Conservation (phyloP, 345 rosid species). For the Dimocarpus longan region DNA sequence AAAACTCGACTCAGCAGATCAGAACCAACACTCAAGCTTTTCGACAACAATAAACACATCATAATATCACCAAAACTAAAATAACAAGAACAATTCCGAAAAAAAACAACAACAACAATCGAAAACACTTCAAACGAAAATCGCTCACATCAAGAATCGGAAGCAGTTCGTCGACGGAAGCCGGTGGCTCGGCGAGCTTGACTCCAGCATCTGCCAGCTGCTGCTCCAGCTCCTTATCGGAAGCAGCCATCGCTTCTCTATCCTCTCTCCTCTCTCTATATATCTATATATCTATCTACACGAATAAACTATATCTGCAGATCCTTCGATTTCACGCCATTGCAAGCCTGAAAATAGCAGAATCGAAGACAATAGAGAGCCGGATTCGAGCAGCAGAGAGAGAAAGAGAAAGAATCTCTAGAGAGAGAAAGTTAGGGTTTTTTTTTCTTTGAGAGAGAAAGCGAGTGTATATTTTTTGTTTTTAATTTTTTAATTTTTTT, state of each 20-base stretch:
- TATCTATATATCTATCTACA: neutral
- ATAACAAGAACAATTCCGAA: neutral
- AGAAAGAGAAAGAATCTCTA: neutral
- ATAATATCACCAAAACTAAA: neutral
- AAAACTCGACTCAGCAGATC: neutral
- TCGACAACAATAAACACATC: neutral
- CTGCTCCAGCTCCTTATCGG: conserved; percentile 65
- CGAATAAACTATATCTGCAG: neutral
- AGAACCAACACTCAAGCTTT: neutral
- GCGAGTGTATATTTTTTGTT: neutral
- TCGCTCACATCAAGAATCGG: conserved; percentile 76
- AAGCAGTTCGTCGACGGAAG: conserved; percentile 73
- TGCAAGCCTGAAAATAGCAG: conserved; percentile 26
- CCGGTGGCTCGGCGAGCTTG: conserved; percentile 67
- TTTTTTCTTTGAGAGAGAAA: conserved; percentile 14
- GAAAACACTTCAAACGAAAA: neutral
- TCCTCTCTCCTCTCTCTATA: neutral
- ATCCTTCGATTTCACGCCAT: conserved; percentile 44
- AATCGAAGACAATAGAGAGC: conserved; percentile 16
- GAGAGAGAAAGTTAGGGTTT: conserved; percentile 30
- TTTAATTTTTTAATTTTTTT: neutral
- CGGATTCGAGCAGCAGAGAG: conserved; percentile 11
- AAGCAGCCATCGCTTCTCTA: conserved; percentile 42
- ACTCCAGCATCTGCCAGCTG: conserved; percentile 73
- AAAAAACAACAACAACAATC: neutral